phyloP scores from a whole-genome alignment of 192 early-diverging fungal genomes.

The Linnemannia exigua region DNA sequence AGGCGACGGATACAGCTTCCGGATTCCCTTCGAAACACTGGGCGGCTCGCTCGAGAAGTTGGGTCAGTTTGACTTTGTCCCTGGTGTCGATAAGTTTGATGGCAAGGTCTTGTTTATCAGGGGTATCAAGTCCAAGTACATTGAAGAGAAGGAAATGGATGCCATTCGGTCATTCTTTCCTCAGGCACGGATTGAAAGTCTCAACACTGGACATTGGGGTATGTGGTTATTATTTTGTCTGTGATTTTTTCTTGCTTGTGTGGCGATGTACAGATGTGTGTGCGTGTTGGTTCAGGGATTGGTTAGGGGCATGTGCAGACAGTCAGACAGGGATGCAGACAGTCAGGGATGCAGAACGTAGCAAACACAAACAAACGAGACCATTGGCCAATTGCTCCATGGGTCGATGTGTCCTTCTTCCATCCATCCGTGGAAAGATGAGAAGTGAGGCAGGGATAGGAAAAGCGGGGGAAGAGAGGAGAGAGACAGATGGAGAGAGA shows the following conservation, averaged over 20 bases:
- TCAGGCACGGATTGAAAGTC: slow-evolving; percentile 66
- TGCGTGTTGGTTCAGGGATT: not conserved
- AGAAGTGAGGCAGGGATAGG: not conserved
- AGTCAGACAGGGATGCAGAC: not conserved
- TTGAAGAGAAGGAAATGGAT: slow-evolving; percentile 61
- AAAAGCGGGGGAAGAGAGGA: not conserved
- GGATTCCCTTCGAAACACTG: slow-evolving; percentile 83
- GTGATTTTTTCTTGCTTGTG: no score
- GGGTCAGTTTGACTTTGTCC: slow-evolving; percentile 64
- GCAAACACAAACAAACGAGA: not conserved
- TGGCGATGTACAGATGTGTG: no score
- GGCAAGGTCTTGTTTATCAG: slow-evolving; percentile 86
- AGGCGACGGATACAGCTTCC: slow-evolving; percentile 66
- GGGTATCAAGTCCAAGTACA: slow-evolving; percentile 79
- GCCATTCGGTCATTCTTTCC: slow-evolving; percentile 83
- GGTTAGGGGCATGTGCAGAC: not conserved
- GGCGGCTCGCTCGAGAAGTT: slow-evolving; percentile 66
- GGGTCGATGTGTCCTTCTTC: not conserved
- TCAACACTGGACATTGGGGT: slow-evolving; percentile 96
- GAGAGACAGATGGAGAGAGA: not conserved
- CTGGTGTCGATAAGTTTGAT: slow-evolving; percentile 58
- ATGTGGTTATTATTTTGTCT: slow-evolving; percentile 25
- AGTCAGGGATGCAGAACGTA: not conserved
- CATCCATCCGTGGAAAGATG: not conserved
- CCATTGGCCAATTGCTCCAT: not conserved